phyloP scores from a whole-genome alignment of 441 rosid species.

The Daphne laureola region DNA sequence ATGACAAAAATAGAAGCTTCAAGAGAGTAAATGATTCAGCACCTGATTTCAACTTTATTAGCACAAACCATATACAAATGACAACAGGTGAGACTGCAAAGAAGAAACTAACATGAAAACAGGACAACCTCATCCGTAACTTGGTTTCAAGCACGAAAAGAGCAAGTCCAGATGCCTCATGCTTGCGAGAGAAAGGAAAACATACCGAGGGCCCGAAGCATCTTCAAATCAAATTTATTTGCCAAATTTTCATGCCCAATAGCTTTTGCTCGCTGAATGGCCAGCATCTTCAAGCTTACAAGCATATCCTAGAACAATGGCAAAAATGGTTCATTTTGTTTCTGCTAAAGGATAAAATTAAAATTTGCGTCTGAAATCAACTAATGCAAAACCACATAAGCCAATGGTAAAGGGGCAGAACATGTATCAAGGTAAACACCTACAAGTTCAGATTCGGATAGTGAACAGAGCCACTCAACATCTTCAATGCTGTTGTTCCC shows the following conservation, averaged over 20 bases:
- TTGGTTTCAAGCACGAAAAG: background rate
- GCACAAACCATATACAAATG: background rate
- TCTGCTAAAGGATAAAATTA: no score
- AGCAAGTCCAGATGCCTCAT: background rate
- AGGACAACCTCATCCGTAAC: background rate
- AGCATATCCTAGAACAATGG: slow-evolving; percentile 8
- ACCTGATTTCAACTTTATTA: background rate
- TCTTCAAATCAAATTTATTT: slow-evolving; percentile 13
- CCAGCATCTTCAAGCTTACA: slow-evolving; percentile 14
- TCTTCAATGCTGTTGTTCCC: slow-evolving; percentile 11
- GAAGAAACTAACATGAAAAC: background rate
- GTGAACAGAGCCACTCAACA: slow-evolving; percentile 16
- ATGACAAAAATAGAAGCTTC: no score
- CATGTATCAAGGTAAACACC: background rate
- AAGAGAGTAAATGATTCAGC: background rate
- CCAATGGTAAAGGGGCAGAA: no score
- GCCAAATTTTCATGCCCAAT: slow-evolving; percentile 12
- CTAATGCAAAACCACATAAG: no score
- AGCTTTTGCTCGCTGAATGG: slow-evolving; percentile 6
- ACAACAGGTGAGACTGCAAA: background rate
- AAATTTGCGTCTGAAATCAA: no score
- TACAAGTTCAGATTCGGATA: slow-evolving; percentile 15
- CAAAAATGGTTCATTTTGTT: background rate
- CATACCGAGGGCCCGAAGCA: slow-evolving; percentile 17
- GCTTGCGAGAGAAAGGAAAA: background rate